Evolutionary conservation across 352 stramenopile species (phyloP), one percentile per base, ranked within the genome.

Genomic region (Globisporangium radiosum): DNA sequence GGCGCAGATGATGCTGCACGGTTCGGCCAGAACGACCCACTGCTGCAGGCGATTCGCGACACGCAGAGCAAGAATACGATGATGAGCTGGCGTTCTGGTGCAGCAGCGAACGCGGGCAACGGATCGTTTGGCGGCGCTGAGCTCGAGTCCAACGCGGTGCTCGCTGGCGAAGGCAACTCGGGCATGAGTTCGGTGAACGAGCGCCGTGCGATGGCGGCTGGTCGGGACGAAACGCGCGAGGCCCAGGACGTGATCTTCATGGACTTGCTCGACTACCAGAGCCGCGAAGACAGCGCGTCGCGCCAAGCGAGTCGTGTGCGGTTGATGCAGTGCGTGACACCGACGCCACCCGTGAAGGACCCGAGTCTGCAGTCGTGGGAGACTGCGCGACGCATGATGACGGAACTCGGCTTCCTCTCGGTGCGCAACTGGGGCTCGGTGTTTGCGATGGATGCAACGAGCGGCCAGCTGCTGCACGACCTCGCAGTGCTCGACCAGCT

Each of bases 371-470:
- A 81, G 39, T 88, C 78, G 17, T 91, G 83, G 75, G 81, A 87
- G 53, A 74, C 89, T 8, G 89, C 85, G 40, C 71, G 85, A 7
- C 69, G 82, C 33, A 90, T 95, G 77, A 88, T 95, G 73, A 92
- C 76, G 9, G 81, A 95, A 47, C 64, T 93, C 4, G 83, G 85
- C 4, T 92, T 95, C 25, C 59, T 93, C 7, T 92, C 83, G 0
- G 78, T 95, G 5, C 78, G 77, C n/a, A 92, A 90, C 43, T 95
- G 85, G 85, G 85, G 85, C 0, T 84, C 81, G 47, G 68, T 95
- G 19, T 92, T 95, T 49, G 73, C 82, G 1, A 91, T 95, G 80
- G 73, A 86, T 62, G 68, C 78, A 5, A 60, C 69, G 0, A 69
- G 71, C 53, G 71, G 70, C 0, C 73, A 84, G n/a, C 68, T 95